These are phyloP conservation scores for Aegilops tauschii DNA, from an alignment of 176 grass and related monocot genomes.

Conservation along the genomic window DNA sequence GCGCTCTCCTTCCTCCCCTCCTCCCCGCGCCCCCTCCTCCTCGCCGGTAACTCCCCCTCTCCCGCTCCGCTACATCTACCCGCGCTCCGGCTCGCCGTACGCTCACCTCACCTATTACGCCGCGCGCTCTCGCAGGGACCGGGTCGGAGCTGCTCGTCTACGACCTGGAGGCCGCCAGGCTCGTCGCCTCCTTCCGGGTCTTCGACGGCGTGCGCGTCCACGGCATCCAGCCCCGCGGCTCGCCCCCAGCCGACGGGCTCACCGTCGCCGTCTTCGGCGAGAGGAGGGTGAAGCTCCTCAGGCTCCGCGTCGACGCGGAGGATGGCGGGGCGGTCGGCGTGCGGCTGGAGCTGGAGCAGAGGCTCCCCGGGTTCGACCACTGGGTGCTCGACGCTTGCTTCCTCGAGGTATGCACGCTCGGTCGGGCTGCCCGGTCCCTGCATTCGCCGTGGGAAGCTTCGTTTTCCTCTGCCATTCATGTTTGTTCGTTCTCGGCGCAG, in stretches of 20 bases:
- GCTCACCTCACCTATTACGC: background rate
- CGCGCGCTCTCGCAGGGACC: conserved; percentile 36
- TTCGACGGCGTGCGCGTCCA: conserved; percentile 79
- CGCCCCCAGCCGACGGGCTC: background rate
- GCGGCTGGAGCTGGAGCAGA: conserved; percentile 48
- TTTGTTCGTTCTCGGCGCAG: conserved; percentile 8
- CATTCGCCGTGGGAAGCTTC: background rate
- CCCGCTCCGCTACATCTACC: background rate
- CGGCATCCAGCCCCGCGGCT: conserved; percentile 48
- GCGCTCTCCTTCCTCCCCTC: conserved; percentile 53
- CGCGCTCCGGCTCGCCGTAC: background rate
- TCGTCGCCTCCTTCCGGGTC: conserved; percentile 56
- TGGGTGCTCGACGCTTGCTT: conserved; percentile 82
- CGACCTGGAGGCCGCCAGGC: conserved; percentile 34
- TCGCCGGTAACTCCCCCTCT: conserved; percentile 34
- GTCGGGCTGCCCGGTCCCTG: too few species aligned
- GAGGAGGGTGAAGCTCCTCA: conserved; percentile 70
- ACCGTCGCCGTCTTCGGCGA: conserved; percentile 62
- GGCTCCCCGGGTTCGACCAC: conserved; percentile 67
- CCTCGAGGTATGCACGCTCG: conserved; percentile 38
- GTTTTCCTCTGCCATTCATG: background rate
- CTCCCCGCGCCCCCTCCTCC: conserved; percentile 8
- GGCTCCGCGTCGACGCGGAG: background rate
- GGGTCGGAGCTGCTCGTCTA: conserved; percentile 75
- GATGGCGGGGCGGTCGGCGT: background rate